These are phyloP conservation scores for Daldinia eschscholtzii DNA, from an alignment of 2,329 filamentous ascomycete species.

Conservation along the genomic window DNA sequence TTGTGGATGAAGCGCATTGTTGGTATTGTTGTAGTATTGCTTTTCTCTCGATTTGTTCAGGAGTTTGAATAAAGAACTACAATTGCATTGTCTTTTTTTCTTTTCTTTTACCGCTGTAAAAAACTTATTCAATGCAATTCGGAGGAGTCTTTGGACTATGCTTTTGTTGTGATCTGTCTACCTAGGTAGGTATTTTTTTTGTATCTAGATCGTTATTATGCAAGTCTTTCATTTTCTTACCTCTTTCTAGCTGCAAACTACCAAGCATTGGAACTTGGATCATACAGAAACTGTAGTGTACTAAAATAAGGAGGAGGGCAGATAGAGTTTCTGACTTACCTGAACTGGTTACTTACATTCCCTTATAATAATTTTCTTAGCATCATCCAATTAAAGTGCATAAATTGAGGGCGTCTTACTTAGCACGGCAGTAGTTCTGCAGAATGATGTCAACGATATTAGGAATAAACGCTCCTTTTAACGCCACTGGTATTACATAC, in stretches of 20 bases:
- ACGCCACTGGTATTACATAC: constrained; percentile 9
- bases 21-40: background rate
- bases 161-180: background rate
- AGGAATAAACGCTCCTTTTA: constrained; percentile 19
- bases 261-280: background rate
- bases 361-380: background rate
- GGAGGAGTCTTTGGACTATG: background rate
- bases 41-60: background rate
- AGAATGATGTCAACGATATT: constrained; percentile 35
- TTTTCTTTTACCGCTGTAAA: background rate
- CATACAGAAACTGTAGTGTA: too few species aligned
- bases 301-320: background rate
- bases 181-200: too few species aligned
- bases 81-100: background rate
- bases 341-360: background rate
- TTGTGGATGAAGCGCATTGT: background rate
- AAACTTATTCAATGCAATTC: background rate
- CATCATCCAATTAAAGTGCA: background rate
- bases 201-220: background rate
- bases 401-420: background rate
- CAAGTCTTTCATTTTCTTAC: too few species aligned
- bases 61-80: background rate
- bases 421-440: constrained; percentile 12
- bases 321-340: background rate
- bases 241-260: too few species aligned